Evolutionary conservation across 176 grass and related monocot genomes (phyloP), one percentile per base, ranked within the genome.

Genomic region (Tuctoria greenei): DNA sequence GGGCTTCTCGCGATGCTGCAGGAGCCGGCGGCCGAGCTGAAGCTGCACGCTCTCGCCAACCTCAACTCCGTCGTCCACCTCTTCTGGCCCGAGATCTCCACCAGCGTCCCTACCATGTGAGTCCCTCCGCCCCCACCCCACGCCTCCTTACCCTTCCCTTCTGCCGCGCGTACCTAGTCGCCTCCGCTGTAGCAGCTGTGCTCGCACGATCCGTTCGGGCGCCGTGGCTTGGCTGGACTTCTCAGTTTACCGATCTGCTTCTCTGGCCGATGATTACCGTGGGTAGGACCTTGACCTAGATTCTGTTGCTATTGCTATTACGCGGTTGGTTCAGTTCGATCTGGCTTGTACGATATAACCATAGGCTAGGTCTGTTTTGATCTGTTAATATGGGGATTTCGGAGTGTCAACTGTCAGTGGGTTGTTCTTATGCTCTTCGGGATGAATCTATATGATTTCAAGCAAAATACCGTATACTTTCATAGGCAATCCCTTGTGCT

Each of bases 61-160:
- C 96, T 99, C 45, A 92, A 95, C 85, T 92, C 87, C 59, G 80
- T 92, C 58, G 96, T 95, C 69, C 96, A 92, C 73, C 96, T 95
- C 87, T 93, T 93, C 85, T 99, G 92, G 89, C 89, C 89, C n/a
- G 96, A 99, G 92, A 99, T 99, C 89, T 99, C 96, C 85, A 95
- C 96, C 77, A 90, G 87, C 80, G 90, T 99, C 12, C 96, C 92
- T 24, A 80, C 84, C 61, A 95, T 99, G 96, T 95, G 84, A 92
- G 96, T 9, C n/a, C 42, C 10, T 8, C 20, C 2, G 1, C 26
- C 50, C 40, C 62, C 51, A 51, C 46, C 26, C 50, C 40, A 56
- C 51, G 59, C 46, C 24, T 27, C 18, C 5, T 38, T 13, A 12
- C 0, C 21, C 8, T 75, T 55, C 27, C 1, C 27, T 74, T 61